Evolutionary conservation across 2,329 filamentous ascomycete species (phyloP).

Genomic region (Fusarium nisikadoi): DNA sequence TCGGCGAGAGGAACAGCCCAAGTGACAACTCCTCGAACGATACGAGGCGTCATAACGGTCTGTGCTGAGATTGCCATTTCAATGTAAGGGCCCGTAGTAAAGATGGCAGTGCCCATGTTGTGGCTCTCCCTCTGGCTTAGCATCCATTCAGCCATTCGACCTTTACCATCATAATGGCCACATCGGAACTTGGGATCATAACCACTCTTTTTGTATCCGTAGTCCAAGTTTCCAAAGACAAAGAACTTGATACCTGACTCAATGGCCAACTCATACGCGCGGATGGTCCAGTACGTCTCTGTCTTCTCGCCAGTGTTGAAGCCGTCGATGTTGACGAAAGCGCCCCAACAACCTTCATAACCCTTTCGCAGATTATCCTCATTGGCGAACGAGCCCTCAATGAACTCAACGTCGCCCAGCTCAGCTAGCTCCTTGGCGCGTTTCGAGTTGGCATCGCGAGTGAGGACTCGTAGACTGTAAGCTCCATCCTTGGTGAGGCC

Average conservation of each 20-base stretch:
- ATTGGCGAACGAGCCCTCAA: conserved; percentile 7
- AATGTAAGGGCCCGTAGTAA: conserved; percentile 24
- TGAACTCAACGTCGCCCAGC: neutral
- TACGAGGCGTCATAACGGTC: neutral
- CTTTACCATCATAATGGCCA: conserved; percentile 62
- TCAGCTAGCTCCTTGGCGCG: neutral
- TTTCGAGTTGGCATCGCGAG: neutral
- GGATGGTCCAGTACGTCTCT: conserved; percentile 15
- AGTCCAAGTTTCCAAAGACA: conserved; percentile 62
- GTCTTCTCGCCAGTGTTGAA: conserved; percentile 30
- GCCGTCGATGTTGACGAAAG: conserved; percentile 20
- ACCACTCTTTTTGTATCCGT: conserved; percentile 57
- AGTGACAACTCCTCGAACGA: conserved; percentile 15
- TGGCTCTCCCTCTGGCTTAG: conserved; percentile 46
- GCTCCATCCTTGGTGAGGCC: conserved; percentile 4
- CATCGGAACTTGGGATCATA: conserved; percentile 58
- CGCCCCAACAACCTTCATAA: neutral
- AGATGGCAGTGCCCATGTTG: neutral
- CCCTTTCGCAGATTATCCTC: conserved; percentile 8
- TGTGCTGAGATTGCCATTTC: neutral
- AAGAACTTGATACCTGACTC: conserved; percentile 50
- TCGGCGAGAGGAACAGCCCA: conserved; percentile 13
- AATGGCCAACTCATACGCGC: conserved; percentile 7
- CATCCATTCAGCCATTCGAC: conserved; percentile 58
- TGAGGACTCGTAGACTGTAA: conserved; percentile 16